Percentiles rank a stretch among this genome's conserved stretches.
phyloP scores from a whole-genome alignment of 148 eudicot genomes.

The Fagopyrum esculentum region DNA sequence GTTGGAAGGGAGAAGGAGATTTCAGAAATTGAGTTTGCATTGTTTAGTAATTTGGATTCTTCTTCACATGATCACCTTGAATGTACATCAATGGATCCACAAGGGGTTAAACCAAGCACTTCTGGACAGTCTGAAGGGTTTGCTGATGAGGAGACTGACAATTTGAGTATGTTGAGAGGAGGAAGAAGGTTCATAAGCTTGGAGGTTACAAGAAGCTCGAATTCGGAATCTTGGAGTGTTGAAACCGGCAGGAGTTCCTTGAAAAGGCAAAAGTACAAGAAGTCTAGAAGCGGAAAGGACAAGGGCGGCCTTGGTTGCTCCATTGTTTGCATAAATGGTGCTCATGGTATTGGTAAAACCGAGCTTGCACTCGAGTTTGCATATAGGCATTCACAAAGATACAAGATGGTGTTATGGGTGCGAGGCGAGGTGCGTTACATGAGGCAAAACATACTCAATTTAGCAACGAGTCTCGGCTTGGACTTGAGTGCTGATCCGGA shows the following conservation, averaged over 20 bases:
- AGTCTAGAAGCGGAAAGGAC: conserved; percentile 61
- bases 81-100: conserved; percentile 11
- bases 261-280: conserved; percentile 62
- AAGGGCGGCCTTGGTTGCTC: conserved; percentile 39
- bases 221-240: conserved; percentile 57
- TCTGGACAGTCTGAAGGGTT: conserved; percentile 60
- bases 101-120: conserved; percentile 29
- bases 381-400: conserved; percentile 50
- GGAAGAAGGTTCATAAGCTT: conserved; percentile 43
- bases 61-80: conserved; percentile 20
- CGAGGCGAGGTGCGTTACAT: conserved; percentile 76
- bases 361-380: conserved; percentile 86
- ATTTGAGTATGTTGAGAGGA: conserved; percentile 26
- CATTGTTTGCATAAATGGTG: conserved; percentile 60
- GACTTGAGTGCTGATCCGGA: conserved; percentile 81
- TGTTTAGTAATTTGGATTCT: conserved; percentile 43
- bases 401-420: conserved; percentile 81
- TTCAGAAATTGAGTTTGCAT: conserved; percentile 51
- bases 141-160: conserved; percentile 66
- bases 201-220: conserved; percentile 54
- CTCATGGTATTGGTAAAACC: conserved; percentile 73
- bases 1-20: conserved; percentile 72
- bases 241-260: conserved; percentile 45
- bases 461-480: conserved; percentile 47
- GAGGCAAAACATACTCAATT: conserved; percentile 67